phyloP scores from a whole-genome alignment of 768 basidiomycete genomes.

The Saitozyma sp. region DNA sequence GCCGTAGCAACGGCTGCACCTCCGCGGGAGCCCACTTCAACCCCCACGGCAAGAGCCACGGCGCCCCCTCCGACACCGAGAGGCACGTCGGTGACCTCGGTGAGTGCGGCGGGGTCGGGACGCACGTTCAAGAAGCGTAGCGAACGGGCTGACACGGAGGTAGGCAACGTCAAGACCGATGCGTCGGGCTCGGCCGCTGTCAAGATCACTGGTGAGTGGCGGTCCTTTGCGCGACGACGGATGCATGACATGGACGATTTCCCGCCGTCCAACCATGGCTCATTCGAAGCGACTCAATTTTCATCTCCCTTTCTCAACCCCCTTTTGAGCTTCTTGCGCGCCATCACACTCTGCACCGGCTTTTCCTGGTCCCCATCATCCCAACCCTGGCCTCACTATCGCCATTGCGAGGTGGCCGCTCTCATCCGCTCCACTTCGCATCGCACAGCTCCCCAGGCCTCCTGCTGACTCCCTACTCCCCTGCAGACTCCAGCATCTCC shows the following conservation, averaged over 20 bases:
- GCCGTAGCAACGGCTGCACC: conserved; percentile 46
- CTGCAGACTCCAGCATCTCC: conserved; percentile 61
- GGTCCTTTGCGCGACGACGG: too few relatives aligned
- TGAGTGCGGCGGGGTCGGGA: conserved; percentile 17
- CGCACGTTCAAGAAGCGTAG: not conserved
- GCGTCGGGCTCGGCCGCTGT: conserved; percentile 62
- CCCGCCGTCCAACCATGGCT: not conserved
- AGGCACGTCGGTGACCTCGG: conserved; percentile 67
- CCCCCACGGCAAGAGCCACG: conserved; percentile 66
- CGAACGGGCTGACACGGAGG: conserved; percentile 39
- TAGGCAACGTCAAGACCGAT: conserved; percentile 73
- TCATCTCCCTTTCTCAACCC: too few relatives aligned
- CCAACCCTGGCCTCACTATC: not conserved
- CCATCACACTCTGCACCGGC: too few relatives aligned
- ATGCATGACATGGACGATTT: not conserved
- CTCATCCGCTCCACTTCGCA: not conserved
- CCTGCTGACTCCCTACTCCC: too few relatives aligned
- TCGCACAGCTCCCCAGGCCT: not conserved
- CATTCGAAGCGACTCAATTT: too few relatives aligned
- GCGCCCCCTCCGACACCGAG: conserved; percentile 58
- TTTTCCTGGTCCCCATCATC: too few relatives aligned
- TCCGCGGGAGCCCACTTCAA: conserved; percentile 79
- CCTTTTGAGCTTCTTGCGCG: too few relatives aligned
- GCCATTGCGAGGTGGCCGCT: not conserved
- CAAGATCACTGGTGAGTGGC: conserved; percentile 55